Percentiles rank a stretch among this genome's conserved stretches.
phyloP scores from a whole-genome alignment of 768 basidiomycete species.

The Tremella yokohamensis region DNA sequence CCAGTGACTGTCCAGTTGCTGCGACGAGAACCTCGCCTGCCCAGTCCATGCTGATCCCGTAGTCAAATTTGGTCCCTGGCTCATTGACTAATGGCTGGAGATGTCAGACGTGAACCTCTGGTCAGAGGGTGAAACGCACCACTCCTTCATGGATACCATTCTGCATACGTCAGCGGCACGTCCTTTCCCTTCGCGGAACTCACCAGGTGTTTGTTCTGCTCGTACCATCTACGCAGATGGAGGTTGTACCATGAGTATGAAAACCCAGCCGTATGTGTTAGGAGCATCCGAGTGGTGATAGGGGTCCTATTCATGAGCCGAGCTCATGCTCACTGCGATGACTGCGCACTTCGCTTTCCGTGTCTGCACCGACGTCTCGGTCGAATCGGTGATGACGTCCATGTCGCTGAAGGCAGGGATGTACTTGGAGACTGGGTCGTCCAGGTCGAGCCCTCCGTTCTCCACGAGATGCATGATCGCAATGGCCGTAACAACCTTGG shows the following conservation, averaged over 20 bases:
- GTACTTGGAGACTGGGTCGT: conserved; percentile 1
- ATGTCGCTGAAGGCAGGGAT: conserved; percentile 9
- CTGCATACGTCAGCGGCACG: too few species aligned
- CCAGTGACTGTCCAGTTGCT: conserved; percentile 12
- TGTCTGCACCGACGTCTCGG: conserved; percentile 7
- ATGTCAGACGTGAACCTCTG: not conserved
- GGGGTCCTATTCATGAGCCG: conserved; percentile 1
- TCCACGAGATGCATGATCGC: conserved; percentile 15
- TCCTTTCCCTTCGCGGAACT: conserved; percentile 8
- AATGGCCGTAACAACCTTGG: conserved; percentile 9
- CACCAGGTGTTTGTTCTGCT: conserved; percentile 17
- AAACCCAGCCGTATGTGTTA: conserved; percentile 20
- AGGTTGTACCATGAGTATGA: conserved; percentile 22
- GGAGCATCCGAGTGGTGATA: conserved; percentile 18
- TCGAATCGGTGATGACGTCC: conserved; percentile 10
- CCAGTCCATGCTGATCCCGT: conserved; percentile 25
- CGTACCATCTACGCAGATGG: conserved; percentile 16
- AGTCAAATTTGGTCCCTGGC: conserved; percentile 19
- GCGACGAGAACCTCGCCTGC: conserved; percentile 13
- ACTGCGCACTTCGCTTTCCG: not conserved
- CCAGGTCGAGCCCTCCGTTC: conserved; percentile 10
- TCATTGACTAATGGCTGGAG: conserved; percentile 19
- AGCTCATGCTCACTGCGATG: not conserved
- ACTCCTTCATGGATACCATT: conserved; percentile 7
- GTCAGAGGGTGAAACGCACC: conserved; percentile 2